Conservation (phyloP, 2,329 filamentous ascomycete genomes). For the Aspergillus alliaceus region DNA sequence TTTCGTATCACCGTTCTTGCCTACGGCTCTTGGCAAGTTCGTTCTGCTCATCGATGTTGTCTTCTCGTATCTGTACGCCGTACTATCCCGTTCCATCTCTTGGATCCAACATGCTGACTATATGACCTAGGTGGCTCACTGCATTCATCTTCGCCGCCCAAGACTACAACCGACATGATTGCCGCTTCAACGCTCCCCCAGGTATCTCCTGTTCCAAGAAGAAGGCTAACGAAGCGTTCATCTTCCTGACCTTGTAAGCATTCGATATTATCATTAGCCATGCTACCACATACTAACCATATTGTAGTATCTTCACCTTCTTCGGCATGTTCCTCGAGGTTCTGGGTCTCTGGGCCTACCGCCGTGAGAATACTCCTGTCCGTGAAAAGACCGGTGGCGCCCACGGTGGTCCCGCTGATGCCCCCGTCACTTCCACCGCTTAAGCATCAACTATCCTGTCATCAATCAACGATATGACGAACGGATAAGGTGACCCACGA, state of each 20-base stretch:
- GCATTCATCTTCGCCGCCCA: slow-evolving; percentile 50
- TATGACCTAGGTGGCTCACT: slow-evolving; percentile 43
- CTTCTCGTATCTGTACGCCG: slow-evolving; percentile 47
- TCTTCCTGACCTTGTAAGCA: slow-evolving; percentile 48
- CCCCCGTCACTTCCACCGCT: slow-evolving; percentile 6
- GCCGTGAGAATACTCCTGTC: slow-evolving; percentile 18
- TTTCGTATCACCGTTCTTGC: slow-evolving; percentile 43
- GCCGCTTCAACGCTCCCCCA: slow-evolving; percentile 33
- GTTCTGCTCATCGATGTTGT: slow-evolving; percentile 43
- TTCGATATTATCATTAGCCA: background rate
- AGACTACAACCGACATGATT: slow-evolving; percentile 41
- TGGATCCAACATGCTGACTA: background rate
- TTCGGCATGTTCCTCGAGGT: slow-evolving; percentile 40
- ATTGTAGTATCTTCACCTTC: slow-evolving; percentile 42
- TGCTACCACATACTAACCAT: background rate
- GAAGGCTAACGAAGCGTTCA: slow-evolving; percentile 44
- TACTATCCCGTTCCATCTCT: background rate
- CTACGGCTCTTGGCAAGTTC: slow-evolving; percentile 35
- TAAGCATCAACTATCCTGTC: background rate
- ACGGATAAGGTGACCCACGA: background rate
- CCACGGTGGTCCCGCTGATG: slow-evolving; percentile 19
- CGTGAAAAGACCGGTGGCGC: slow-evolving; percentile 27
- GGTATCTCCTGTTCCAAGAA: slow-evolving; percentile 38
- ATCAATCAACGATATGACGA: background rate
- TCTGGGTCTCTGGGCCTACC: slow-evolving; percentile 34